A percentile compares a stretch with the other conserved stretches of the same genome.
Conservation (phyloP, 306 rosid species). For the Dryas drummondii region DNA sequence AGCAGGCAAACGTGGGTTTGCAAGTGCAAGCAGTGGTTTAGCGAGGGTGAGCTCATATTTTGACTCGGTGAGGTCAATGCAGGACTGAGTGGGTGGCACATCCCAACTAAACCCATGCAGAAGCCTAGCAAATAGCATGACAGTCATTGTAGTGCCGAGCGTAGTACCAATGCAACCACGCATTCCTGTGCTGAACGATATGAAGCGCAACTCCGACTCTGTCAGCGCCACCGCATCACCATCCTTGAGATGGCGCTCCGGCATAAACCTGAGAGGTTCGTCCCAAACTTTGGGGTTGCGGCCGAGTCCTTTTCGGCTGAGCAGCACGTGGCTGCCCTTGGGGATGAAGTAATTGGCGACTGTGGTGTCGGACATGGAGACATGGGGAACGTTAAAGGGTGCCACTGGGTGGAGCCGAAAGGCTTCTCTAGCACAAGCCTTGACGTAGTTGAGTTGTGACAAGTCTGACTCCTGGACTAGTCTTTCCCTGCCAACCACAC, state of each 20-base stretch:
- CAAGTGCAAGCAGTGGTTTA: background rate
- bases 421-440: constrained; percentile 3
- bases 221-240: background rate
- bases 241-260: constrained; percentile 3
- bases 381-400: constrained; percentile 32
- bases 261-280: constrained; percentile 28
- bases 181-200: background rate
- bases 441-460: constrained; percentile 1
- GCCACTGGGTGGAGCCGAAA: constrained; percentile 36
- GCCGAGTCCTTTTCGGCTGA: constrained; percentile 36
- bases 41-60: background rate
- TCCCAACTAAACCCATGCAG: constrained; percentile 37
- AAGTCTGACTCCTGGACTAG: constrained; percentile 7
- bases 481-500: constrained; percentile 1
- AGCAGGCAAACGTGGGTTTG: background rate
- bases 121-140: constrained; percentile 37
- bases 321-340: constrained; percentile 40
- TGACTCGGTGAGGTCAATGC: constrained; percentile 2
- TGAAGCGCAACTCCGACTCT: constrained; percentile 4
- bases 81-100: constrained; percentile 11
- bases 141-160: constrained; percentile 33
- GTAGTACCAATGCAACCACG: constrained; percentile 33
- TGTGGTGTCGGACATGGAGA: constrained; percentile 16
- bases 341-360: constrained; percentile 36
- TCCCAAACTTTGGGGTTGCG: constrained; percentile 37